Conservation (phyloP, 2,329 filamentous ascomycete genomes). For the Pyricularia grisea region DNA sequence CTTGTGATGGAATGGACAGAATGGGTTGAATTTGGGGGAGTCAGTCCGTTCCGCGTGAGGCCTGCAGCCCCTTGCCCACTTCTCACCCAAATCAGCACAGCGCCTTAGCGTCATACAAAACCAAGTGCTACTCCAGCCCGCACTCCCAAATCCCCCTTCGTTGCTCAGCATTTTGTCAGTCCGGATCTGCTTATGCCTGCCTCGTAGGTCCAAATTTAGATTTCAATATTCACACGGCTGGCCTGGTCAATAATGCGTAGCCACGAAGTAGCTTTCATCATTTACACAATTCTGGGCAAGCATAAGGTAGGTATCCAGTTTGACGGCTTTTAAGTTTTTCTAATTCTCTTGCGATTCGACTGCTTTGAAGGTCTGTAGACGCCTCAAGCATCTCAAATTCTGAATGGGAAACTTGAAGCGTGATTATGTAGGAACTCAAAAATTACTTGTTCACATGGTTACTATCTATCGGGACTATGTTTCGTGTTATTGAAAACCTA, state of each 20-base stretch:
- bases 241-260: neutral
- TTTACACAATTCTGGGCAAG: too few relatives aligned
- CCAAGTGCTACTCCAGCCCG: constrained; percentile 6
- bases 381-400: too few relatives aligned
- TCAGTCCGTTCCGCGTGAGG: neutral
- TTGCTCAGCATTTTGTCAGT: neutral
- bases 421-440: neutral
- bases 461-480: neutral
- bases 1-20: neutral
- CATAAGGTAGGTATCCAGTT: too few relatives aligned
- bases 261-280: neutral
- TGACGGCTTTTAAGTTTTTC: too few relatives aligned
- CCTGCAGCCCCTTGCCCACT: neutral
- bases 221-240: neutral
- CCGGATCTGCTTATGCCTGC: neutral
- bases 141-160: neutral
- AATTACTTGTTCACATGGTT: neutral
- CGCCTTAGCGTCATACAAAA: constrained; percentile 11
- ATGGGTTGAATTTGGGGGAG: neutral
- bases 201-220: too few relatives aligned
- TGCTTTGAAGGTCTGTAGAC: too few relatives aligned
- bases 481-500: neutral
- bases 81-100: constrained; percentile 8
- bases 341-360: too few relatives aligned
- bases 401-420: too few relatives aligned